Evolutionary conservation across 2,329 filamentous ascomycete genomes (phyloP).

Genomic region (Ceratocystis lukuohia): DNA sequence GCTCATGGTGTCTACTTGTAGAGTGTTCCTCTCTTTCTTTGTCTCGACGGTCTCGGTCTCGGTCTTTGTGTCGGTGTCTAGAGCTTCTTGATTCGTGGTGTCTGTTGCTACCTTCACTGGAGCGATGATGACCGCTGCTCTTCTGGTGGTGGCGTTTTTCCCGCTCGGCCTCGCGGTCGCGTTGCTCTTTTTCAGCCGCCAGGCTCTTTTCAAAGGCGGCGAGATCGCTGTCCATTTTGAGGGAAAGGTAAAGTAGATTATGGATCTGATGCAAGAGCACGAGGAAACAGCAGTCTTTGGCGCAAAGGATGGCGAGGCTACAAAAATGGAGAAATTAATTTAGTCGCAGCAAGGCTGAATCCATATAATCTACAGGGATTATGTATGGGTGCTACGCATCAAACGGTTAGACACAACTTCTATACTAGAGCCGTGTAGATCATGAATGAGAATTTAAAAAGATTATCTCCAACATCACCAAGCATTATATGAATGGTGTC

Average conservation of each 20-base stretch:
- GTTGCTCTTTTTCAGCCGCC: slow-evolving; percentile 46
- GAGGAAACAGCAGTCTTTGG: background rate
- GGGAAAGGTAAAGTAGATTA: background rate
- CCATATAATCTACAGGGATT: background rate
- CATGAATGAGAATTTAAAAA: too few species aligned
- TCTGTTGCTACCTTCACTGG: slow-evolving; percentile 19
- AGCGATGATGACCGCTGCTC: background rate
- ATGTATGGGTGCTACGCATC: too few species aligned
- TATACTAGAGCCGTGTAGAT: too few species aligned
- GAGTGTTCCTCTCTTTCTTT: slow-evolving; percentile 23
- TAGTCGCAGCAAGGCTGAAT: background rate
- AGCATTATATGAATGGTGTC: too few species aligned
- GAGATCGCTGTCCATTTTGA: slow-evolving; percentile 39
- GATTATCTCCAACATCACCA: too few species aligned
- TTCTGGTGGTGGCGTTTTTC: slow-evolving; percentile 4
- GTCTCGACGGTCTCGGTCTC: slow-evolving; percentile 5
- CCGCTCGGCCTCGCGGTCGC: slow-evolving; percentile 29
- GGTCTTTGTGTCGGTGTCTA: slow-evolving; percentile 24
- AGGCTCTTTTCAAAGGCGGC: slow-evolving; percentile 68
- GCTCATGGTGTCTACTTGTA: slow-evolving; percentile 23
- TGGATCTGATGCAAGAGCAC: too few species aligned
- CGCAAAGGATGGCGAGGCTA: slow-evolving; percentile 1
- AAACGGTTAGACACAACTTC: too few species aligned
- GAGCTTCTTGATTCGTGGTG: background rate
- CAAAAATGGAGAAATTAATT: background rate